Evolutionary conservation across 768 basidiomycete species (phyloP).

Genomic region (Gymnopilus junonius): DNA sequence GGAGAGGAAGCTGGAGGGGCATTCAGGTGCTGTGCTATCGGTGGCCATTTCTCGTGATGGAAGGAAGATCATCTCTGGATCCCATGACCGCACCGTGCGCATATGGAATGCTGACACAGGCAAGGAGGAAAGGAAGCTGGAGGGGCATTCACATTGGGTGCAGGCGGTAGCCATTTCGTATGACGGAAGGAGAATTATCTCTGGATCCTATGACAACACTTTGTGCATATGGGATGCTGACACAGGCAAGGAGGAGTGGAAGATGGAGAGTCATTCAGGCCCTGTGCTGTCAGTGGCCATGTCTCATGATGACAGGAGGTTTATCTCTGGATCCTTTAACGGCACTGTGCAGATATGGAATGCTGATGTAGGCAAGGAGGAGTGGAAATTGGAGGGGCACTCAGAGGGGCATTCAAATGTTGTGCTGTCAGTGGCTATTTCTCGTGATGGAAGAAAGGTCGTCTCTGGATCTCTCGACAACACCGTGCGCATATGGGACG

Average conservation of each 20-base stretch:
- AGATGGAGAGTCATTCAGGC: neutral
- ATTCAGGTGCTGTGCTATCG: constrained; percentile 13
- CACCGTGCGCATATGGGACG: too few species aligned
- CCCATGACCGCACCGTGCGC: constrained; percentile 27
- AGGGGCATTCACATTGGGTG: constrained; percentile 18
- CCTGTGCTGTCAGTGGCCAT: neutral
- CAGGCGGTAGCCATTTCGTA: constrained; percentile 14
- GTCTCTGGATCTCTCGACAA: too few species aligned
- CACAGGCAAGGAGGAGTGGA: neutral
- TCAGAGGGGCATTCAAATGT: too few species aligned
- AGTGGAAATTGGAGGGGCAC: constrained; percentile 3
- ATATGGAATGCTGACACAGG: constrained; percentile 28
- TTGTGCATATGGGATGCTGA: constrained; percentile 2
- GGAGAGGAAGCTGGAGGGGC: constrained; percentile 12
- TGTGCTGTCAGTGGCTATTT: constrained; percentile 22
- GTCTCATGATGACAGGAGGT: neutral
- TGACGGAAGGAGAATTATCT: constrained; percentile 13
- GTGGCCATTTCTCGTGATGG: constrained; percentile 28
- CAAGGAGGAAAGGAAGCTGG: neutral
- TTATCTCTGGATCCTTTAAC: neutral
- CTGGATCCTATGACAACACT: constrained; percentile 6
- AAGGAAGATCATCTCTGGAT: constrained; percentile 23
- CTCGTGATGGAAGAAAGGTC: constrained; percentile 25
- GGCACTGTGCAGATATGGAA: neutral
- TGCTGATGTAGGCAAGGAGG: neutral